Evolutionary conservation across 768 basidiomycete species (phyloP).

Genomic region (Lentinus brumalis): DNA sequence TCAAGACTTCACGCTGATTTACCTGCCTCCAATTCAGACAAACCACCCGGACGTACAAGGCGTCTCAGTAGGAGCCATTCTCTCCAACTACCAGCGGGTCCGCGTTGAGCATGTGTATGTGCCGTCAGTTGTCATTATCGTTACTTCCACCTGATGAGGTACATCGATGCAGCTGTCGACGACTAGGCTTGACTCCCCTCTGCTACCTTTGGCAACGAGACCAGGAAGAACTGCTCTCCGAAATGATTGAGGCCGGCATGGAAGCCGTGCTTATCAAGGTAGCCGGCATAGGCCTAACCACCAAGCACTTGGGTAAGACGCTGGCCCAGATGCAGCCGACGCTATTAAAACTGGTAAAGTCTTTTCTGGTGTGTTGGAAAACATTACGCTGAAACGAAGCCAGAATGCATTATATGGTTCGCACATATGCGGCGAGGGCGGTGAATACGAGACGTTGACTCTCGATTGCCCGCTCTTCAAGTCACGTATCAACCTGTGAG

Average conservation of each 20-base stretch:
- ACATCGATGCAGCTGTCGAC: slow-evolving; percentile 59
- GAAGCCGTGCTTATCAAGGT: slow-evolving; percentile 91
- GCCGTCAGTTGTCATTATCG: neutral
- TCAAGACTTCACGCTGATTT: slow-evolving; percentile 1
- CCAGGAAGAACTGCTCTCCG: slow-evolving; percentile 79
- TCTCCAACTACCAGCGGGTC: slow-evolving; percentile 96
- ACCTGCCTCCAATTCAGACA: slow-evolving; percentile 42
- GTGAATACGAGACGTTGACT: slow-evolving; percentile 95
- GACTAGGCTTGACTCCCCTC: slow-evolving; percentile 78
- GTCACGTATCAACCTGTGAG: slow-evolving; percentile 68
- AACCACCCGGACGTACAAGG: slow-evolving; percentile 81
- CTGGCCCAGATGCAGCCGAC: slow-evolving; percentile 75
- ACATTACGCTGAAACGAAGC: neutral
- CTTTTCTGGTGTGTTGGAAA: neutral
- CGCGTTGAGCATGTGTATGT: slow-evolving; percentile 94
- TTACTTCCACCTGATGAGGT: neutral
- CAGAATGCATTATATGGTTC: slow-evolving; percentile 84
- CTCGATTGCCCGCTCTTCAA: slow-evolving; percentile 90
- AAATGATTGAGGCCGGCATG: slow-evolving; percentile 84
- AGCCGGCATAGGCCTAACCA: slow-evolving; percentile 87
- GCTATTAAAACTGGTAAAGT: slow-evolving; percentile 67
- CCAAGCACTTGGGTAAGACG: slow-evolving; percentile 76
- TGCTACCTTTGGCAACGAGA: slow-evolving; percentile 94
- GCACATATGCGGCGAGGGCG: slow-evolving; percentile 96
- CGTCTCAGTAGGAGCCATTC: slow-evolving; percentile 93